Evolutionary conservation across 2,329 filamentous ascomycete genomes (phyloP), one percentile per base, ranked within the genome.

Genomic region (Cladosporium sp.): DNA sequence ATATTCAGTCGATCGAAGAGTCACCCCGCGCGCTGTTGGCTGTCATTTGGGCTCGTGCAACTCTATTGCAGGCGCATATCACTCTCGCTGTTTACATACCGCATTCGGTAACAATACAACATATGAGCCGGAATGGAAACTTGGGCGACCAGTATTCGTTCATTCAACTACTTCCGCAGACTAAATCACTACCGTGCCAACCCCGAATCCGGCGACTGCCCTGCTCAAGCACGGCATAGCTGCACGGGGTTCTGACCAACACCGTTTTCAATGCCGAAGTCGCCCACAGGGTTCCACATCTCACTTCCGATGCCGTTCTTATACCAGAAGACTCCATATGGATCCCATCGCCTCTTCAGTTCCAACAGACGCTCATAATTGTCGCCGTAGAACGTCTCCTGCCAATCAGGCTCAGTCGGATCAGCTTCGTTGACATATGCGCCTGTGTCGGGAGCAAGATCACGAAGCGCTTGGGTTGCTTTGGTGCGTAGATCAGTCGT

Each of bases 321-420:
- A 2, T 65, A 69, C 37, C 71, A 73, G 54, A 74, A 73, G 29
- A 73, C 57, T 38, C 64, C 61, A 0, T 63, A 4, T 4, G 71
- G 71, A 52, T 75, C 73, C 55, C 68, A 73, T 48, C 68, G 66
- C 8, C 58, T 55, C 64, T 75, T 75, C 22, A 75, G 58, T 7
- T 54, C n/a, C 2, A 64, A 56, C 24, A 74, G 59, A 1, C 53
- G 58, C 1, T 53, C 54, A 50, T 74, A 74, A 52, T 72, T 74
- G 3, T 44, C 50, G 3, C 73, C 72, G 55, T 70, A 75, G 56
- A 73, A 75, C 1, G 64, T 64, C 29, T 66, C 42, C 58, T 73
- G 61, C 58, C 65, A 74, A 52, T 71, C 59, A 1, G 64, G 65
- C 57, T 75, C 68, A 27, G 64, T 64, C 57, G 68, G 69, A 48